Evolutionary conservation across 257 asterid genomes (phyloP).

Genomic region (Gentiana dahurica): DNA sequence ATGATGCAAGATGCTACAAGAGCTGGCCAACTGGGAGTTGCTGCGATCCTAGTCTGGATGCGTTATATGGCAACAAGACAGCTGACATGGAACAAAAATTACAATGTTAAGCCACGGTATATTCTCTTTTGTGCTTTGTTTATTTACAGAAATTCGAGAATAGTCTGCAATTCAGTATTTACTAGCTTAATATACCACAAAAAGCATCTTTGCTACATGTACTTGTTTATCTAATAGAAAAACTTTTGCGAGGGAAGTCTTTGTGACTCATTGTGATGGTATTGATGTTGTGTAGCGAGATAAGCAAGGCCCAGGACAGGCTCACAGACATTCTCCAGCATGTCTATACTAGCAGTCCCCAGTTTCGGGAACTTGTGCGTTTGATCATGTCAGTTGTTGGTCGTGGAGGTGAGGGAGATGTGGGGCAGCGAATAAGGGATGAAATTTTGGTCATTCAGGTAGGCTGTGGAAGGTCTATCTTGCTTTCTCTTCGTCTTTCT

Average conservation of each 20-base stretch:
- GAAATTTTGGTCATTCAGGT: slow-evolving; percentile 98
- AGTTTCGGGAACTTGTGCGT: slow-evolving; percentile 62
- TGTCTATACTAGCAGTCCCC: slow-evolving; percentile 50
- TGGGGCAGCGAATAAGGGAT: slow-evolving; percentile 97
- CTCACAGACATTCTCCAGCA: slow-evolving; percentile 78
- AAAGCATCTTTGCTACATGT: neutral
- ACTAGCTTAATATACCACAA: no score
- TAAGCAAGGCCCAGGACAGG: slow-evolving; percentile 97
- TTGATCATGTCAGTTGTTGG: slow-evolving; percentile 98
- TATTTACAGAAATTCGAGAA: no score
- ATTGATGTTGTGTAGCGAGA: slow-evolving; percentile 56
- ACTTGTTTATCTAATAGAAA: slow-evolving; percentile 3
- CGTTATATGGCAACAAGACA: slow-evolving; percentile 97
- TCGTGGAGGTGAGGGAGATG: slow-evolving; percentile 99
- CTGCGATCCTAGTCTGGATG: slow-evolving; percentile 98
- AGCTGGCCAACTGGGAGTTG: slow-evolving; percentile 83
- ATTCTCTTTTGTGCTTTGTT: slow-evolving; percentile 4
- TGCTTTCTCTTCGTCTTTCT: neutral
- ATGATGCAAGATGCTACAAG: slow-evolving; percentile 64
- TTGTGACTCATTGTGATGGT: neutral
- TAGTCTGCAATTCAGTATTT: no score
- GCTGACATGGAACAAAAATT: slow-evolving; percentile 94
- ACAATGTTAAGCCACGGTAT: slow-evolving; percentile 98
- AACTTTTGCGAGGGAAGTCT: neutral
- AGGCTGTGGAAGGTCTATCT: slow-evolving; percentile 1